These are phyloP conservation scores for Arthrinium phaeospermum DNA, from an alignment of 2,329 filamentous ascomycete genomes.

Conservation along the genomic window DNA sequence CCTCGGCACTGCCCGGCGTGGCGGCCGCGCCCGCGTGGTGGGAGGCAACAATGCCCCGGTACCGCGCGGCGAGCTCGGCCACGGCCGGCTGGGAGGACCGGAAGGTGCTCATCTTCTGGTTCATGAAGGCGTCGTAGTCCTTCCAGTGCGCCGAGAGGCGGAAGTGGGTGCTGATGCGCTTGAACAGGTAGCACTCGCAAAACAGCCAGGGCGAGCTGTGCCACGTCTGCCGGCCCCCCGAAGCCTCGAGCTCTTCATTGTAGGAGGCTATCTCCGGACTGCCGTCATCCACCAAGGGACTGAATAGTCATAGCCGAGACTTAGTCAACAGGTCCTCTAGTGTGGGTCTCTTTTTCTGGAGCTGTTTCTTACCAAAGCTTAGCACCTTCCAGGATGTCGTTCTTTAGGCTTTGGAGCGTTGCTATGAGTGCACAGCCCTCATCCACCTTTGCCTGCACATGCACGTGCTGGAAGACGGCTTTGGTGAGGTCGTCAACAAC, in stretches of 20 bases:
- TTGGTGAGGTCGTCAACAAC: slow-evolving; percentile 94
- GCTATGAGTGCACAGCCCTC: slow-evolving; percentile 89
- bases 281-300: slow-evolving; percentile 76
- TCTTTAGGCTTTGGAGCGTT: slow-evolving; percentile 82
- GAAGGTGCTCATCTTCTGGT: slow-evolving; percentile 91
- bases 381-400: slow-evolving; percentile 91
- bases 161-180: slow-evolving; percentile 83
- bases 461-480: slow-evolving; percentile 60
- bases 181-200: slow-evolving; percentile 92
- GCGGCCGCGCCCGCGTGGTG: slow-evolving; percentile 59
- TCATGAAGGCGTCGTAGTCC: slow-evolving; percentile 84
- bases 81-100: slow-evolving; percentile 88
- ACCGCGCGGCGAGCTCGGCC: slow-evolving; percentile 79
- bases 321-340: not conserved
- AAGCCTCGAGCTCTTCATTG: slow-evolving; percentile 80
- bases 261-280: slow-evolving; percentile 77
- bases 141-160: slow-evolving; percentile 85
- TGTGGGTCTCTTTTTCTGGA: not conserved
- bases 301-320: slow-evolving; percentile 36
- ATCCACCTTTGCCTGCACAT: slow-evolving; percentile 66
- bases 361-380: slow-evolving; percentile 56
- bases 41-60: slow-evolving; percentile 73
- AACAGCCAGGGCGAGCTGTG: slow-evolving; percentile 87
- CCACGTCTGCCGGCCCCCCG: slow-evolving; percentile 79
- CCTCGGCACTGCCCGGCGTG: slow-evolving; percentile 53